Base-by-base conservation (phyloP, 2,329 filamentous ascomycete species). In the Acrocalymma vagum region DNA sequence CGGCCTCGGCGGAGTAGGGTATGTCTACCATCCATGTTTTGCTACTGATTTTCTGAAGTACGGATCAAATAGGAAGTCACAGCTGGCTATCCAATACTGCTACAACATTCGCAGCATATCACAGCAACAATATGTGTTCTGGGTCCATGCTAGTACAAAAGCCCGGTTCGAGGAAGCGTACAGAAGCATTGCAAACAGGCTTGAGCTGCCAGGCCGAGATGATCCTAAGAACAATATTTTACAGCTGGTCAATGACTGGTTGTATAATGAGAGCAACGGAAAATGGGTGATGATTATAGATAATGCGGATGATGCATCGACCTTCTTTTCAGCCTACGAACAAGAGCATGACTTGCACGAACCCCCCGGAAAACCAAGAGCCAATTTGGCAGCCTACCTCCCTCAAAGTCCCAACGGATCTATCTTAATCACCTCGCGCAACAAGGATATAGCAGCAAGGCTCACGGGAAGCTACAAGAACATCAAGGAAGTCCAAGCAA, bases 1-100 rank as follows among this genome's bases (percentile, higher is more conserved):
- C 8, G 64, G 65, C 18, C 50, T 55, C 28, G 47, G 44, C 26
- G 60, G 60, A 8, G 55, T 65, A 13, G 62, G 42, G 46, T 50
- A 22, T 29, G 29, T 29, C 26, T 26, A 21, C 13, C n/a, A 3
- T 14, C 9, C 14, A 24, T 20, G 13, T n/a, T 6, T 9, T 28
- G 18, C 16, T 8, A 35, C 26, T 11, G 28, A 16, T 28, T 38
- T 42, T 18, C 42, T 21, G 15, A 14, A 4, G 17, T 8, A 31
- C 1, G n/a, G n/a, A n/a, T n/a, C n/a, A n/a, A n/a, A n/a, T n/a
- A 43, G 46, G 5, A 52, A 43, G 26, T 48, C 45, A 15, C 40
- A 44, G 21, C 35, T 48, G 24, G 60, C 58, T 4, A 60, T 65
- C 25, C 51, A 61, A 31, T 49, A 58, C 28, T 24, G 44, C 10